These are phyloP conservation scores for Penicillium sp. DNA, from an alignment of 2,329 filamentous ascomycete species.

Conservation along the genomic window DNA sequence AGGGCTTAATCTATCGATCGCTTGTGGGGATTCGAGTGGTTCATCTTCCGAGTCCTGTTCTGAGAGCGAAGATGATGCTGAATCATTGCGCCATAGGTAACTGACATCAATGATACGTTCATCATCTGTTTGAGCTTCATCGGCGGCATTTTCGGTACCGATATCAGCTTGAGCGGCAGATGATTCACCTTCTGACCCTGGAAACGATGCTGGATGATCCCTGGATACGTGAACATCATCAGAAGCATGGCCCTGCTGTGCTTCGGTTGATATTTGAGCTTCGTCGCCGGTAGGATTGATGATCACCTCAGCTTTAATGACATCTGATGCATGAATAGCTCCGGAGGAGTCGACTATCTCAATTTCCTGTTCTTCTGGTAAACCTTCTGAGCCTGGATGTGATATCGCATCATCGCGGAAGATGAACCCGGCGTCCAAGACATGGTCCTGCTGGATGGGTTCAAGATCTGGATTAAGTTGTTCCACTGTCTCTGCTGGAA, in stretches of 20 bases:
- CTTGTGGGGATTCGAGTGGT: not conserved
- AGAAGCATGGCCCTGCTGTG: not conserved
- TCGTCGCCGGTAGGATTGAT: not conserved
- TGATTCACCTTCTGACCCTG: not conserved
- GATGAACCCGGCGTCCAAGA: not conserved
- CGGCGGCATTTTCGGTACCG: not conserved
- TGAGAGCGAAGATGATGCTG: not conserved
- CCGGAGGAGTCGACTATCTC: not conserved
- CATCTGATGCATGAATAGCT: not conserved
- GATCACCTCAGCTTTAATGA: not conserved
- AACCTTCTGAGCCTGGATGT: no score
- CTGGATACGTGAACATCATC: no score
- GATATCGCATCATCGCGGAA: not conserved
- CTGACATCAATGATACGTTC: not conserved
- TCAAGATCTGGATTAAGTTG: not conserved
- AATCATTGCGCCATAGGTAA: not conserved
- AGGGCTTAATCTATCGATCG: not conserved
- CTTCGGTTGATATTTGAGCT: not conserved
- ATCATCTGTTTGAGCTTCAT: not conserved
- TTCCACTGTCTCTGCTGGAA: not conserved
- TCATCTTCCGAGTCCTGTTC: not conserved
- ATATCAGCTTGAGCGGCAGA: not conserved
- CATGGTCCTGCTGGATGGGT: not conserved
- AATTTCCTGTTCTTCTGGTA: not conserved
- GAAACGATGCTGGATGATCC: not conserved